Evolutionary conservation across 306 rosid species (phyloP), one percentile per base, ranked within the genome.

Genomic region (Cucumis cinereus): DNA sequence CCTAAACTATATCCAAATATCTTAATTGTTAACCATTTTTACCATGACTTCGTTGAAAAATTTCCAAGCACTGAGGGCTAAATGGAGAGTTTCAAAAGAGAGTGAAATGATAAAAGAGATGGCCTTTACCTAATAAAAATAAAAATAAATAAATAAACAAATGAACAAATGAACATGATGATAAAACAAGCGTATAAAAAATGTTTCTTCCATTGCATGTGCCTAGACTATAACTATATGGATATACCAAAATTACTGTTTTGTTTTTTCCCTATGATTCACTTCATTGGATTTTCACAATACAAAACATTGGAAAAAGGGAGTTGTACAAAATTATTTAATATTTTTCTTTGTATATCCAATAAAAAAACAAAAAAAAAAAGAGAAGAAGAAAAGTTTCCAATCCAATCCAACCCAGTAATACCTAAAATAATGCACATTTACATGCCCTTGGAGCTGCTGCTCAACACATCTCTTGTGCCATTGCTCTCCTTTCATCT

Each of bases 391-490:
- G 15, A 45, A 2, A 45, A 23, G 20, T 43, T 68, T 15, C 23
- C 45, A 60, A 33, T 33, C 23, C 45, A 60, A 33, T 33, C 17
- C 74, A 24, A 49, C 28, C 30, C 73, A 70, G 35, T 70, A 70
- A 68, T 20, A n/a, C 75, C 75, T 45, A 47, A 14, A 70, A 45
- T 49, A 70, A 70, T 70, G 75, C 57, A 70, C 58, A 70, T 70
- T 23, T 70, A 70, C 58, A 70, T 47, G 74, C 36, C 74, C 30
- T 68, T 35, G 43, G 74, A 66, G 73, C 52, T 36, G 52, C 52
- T 66, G 52, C 76, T 53, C 49, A 40, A 73, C 24, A 72, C 63
- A 63, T 73, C 47, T 50, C 62, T 53, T 73, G 41, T 53, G 62
- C 77, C 45, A 50, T 6, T 33, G 61, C 61, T 8, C 10, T 45